A percentile compares a stretch with the other conserved stretches of the same genome.
phyloP scores from a whole-genome alignment of 192 early-diverging fungal species.

The Oehlia diaphana region DNA sequence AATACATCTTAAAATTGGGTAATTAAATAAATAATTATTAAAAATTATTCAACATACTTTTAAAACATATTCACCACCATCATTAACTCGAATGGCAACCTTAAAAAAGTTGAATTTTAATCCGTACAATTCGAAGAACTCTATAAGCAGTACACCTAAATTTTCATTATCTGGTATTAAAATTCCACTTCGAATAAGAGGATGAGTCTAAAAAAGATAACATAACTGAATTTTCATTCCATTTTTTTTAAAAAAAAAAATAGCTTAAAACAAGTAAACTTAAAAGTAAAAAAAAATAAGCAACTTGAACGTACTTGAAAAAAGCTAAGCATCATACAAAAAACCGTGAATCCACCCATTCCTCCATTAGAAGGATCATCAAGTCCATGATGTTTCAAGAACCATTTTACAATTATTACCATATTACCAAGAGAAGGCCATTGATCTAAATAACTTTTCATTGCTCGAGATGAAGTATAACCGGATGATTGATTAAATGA shows the following conservation, averaged over 20 bases:
- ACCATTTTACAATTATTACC: constrained; percentile 83
- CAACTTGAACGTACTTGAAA: constrained; percentile 56
- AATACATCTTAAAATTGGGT: neutral
- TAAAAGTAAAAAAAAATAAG: neutral
- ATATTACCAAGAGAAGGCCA: constrained; percentile 67
- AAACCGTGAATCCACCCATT: constrained; percentile 80
- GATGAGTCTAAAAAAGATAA: constrained; percentile 66
- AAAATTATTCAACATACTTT: constrained; percentile 28
- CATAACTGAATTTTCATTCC: too few relatives aligned
- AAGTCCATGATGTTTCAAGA: constrained; percentile 67
- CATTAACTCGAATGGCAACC: constrained; percentile 63
- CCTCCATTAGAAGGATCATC: constrained; percentile 92
- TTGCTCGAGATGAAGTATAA: constrained; percentile 55
- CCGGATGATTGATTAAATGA: constrained; percentile 77
- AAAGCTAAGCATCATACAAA: constrained; percentile 76
- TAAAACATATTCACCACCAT: constrained; percentile 55
- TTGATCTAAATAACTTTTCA: constrained; percentile 56
- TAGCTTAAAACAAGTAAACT: neutral
- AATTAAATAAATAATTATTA: neutral
- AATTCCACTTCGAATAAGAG: constrained; percentile 61
- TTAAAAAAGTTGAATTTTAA: constrained; percentile 66
- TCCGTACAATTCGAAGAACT: constrained; percentile 94
- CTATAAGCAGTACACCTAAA: constrained; percentile 84
- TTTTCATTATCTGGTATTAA: constrained; percentile 65
- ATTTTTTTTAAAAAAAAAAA: neutral